Evolutionary conservation across 2,329 filamentous ascomycete species (phyloP).

Genomic region (Trichoderma brevicompactum): DNA sequence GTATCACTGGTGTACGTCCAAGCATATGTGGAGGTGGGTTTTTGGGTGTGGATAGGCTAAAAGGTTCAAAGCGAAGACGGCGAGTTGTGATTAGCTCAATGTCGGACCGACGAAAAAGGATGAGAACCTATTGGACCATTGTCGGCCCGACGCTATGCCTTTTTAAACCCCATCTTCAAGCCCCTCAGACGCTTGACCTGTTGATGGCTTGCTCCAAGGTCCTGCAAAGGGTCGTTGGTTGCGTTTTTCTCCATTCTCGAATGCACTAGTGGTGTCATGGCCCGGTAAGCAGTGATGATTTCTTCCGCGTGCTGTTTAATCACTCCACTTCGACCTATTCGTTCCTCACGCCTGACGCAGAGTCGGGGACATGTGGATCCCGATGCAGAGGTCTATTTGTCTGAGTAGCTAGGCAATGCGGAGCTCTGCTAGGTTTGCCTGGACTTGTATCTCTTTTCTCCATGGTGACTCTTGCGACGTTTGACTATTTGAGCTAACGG

Average conservation of each 20-base stretch:
- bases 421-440: neutral
- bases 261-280: neutral
- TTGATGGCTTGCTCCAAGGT: neutral
- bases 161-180: neutral
- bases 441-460: too few species aligned
- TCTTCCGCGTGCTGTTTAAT: neutral
- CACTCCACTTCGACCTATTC: neutral
- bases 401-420: neutral
- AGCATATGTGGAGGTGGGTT: neutral
- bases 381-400: neutral
- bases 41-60: neutral
- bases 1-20: neutral
- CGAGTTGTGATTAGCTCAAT: conserved; percentile 2
- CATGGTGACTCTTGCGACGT: neutral
- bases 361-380: neutral
- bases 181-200: neutral
- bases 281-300: neutral
- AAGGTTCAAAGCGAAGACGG: neutral
- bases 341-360: neutral
- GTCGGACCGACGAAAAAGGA: conserved; percentile 22
- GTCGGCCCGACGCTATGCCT: conserved; percentile 21
- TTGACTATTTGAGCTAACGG: neutral
- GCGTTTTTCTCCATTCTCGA: neutral
- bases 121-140: neutral
- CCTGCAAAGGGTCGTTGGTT: neutral